A percentile compares a stretch with the other conserved stretches of the same genome.
These are phyloP conservation scores for Ustilago sp. DNA, from an alignment of 1,284 basidiomycete species.

Conservation along the genomic window DNA sequence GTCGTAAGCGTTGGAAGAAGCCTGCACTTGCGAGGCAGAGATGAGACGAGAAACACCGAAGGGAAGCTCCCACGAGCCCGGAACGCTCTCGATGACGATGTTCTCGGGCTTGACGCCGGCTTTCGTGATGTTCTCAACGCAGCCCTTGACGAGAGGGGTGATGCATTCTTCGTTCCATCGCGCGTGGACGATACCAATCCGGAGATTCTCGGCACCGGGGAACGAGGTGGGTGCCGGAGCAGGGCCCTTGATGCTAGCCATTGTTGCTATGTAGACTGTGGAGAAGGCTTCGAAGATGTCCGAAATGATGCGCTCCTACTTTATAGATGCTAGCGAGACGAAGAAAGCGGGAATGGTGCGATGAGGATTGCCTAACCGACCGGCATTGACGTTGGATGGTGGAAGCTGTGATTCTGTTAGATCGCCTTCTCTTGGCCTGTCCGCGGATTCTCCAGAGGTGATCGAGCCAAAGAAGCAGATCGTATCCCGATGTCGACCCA, in stretches of 20 bases:
- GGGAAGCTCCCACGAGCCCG: conserved; percentile 74
- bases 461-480: background rate
- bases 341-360: background rate
- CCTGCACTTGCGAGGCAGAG: conserved; percentile 83
- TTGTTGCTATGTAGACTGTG: conserved; percentile 5
- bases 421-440: background rate
- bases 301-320: background rate
- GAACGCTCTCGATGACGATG: conserved; percentile 90
- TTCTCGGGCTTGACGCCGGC: conserved; percentile 88
- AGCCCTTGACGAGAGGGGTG: conserved; percentile 82
- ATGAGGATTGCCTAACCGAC: background rate
- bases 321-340: background rate
- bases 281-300: background rate
- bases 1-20: conserved; percentile 79
- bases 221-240: conserved; percentile 64
- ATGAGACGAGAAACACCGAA: conserved; percentile 73
- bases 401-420: conserved; percentile 4
- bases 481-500: conserved; percentile 5
- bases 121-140: conserved; percentile 81
- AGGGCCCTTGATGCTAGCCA: conserved; percentile 65
- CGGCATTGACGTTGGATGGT: background rate
- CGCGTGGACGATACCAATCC: conserved; percentile 68
- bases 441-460: conserved; percentile 23
- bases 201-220: conserved; percentile 58
- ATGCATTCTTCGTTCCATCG: conserved; percentile 88